Conservation (phyloP, 2,329 filamentous ascomycete genomes). For the Ceratocystis variospora region DNA sequence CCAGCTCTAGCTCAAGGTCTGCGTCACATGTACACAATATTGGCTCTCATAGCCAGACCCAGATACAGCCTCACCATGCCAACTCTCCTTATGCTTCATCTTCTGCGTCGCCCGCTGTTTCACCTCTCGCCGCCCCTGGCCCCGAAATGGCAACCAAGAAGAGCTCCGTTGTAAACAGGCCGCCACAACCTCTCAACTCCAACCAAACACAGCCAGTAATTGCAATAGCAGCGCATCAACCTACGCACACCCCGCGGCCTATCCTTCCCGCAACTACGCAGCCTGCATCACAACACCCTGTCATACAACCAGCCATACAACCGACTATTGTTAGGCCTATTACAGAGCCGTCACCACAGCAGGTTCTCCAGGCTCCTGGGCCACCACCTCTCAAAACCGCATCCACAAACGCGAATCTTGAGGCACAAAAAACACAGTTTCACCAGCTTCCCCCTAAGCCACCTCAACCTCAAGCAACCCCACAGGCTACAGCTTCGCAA, state of each 20-base stretch:
- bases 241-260: not conserved
- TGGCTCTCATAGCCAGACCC: not conserved
- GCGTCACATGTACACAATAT: not conserved
- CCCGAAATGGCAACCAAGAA: slow-evolving; percentile 18
- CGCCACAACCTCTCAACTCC: slow-evolving; percentile 8
- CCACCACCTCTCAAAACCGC: not conserved
- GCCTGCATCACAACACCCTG: not conserved
- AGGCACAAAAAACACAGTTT: slow-evolving; percentile 26
- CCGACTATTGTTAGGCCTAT: not conserved
- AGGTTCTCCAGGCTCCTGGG: slow-evolving; percentile 17
- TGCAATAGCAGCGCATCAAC: not conserved
- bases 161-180: not conserved
- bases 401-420: slow-evolving; percentile 21
- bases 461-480: not conserved
- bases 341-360: not conserved
- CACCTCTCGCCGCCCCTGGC: slow-evolving; percentile 15
- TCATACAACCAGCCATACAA: slow-evolving; percentile 1
- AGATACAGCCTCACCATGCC: not conserved
- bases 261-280: not conserved
- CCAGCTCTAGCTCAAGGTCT: not conserved
- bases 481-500: not conserved
- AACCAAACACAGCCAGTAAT: not conserved
- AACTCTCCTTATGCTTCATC: not conserved
- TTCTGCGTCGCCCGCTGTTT: slow-evolving; percentile 2
- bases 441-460: slow-evolving; percentile 22